A percentile compares a stretch with the other conserved stretches of the same genome.
Evolutionary conservation across 768 basidiomycete species (phyloP).

Genomic region (Suillus variegatus): DNA sequence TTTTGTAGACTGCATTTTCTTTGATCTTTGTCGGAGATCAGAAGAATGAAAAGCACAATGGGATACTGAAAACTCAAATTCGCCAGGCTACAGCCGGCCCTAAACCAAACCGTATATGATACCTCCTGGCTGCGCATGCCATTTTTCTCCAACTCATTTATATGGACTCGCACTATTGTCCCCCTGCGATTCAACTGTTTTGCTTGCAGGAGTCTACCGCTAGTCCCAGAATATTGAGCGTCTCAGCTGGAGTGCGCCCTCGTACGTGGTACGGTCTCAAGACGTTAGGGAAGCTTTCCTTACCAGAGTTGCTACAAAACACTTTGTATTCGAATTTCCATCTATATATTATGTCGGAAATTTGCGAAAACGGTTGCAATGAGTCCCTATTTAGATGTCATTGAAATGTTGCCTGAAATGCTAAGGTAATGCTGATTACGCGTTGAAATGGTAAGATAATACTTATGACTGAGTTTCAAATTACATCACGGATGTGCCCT

Average conservation of each 20-base stretch:
- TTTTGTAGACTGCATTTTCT: too few relatives aligned
- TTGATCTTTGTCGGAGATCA: background rate
- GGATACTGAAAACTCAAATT: background rate
- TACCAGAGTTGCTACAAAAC: slow-evolving; percentile 35
- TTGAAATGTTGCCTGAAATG: too few relatives aligned
- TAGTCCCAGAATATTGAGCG: slow-evolving; percentile 30
- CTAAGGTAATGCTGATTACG: too few relatives aligned
- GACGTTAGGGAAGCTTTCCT: slow-evolving; percentile 30
- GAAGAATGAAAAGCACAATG: background rate
- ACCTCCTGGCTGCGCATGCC: too few relatives aligned
- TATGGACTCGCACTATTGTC: slow-evolving; percentile 39
- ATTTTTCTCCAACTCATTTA: slow-evolving; percentile 27
- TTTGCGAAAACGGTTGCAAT: too few relatives aligned
- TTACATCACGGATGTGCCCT: too few relatives aligned
- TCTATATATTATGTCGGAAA: background rate
- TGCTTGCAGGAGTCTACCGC: slow-evolving; percentile 38
- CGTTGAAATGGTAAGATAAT: too few relatives aligned
- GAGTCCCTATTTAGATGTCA: too few relatives aligned
- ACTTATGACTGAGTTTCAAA: too few relatives aligned
- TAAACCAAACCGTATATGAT: slow-evolving; percentile 1
- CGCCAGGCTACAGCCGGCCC: background rate
- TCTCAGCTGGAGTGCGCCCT: slow-evolving; percentile 31
- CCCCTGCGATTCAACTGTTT: slow-evolving; percentile 25
- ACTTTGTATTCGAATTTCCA: background rate
- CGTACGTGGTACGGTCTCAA: slow-evolving; percentile 10